Base-by-base conservation (phyloP, 1,284 basidiomycete species). In the Leccinum angustisporum region DNA sequence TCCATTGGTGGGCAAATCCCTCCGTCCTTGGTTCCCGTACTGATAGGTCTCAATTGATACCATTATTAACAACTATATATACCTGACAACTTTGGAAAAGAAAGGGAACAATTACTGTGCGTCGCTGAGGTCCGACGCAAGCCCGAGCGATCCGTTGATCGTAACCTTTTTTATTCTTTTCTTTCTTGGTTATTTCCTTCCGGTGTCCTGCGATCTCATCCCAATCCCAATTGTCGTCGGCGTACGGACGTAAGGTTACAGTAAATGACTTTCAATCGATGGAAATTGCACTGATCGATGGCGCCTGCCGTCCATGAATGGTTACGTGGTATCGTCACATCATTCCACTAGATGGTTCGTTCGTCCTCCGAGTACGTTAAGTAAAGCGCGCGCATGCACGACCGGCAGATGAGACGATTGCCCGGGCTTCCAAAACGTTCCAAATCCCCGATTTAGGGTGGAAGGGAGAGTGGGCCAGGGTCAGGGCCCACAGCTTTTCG, bases 241-340 rank as follows among this genome's bases (percentile, higher is more conserved):
- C 53, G 62, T 30, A 62, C 65, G 68, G 68, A 68, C 57, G 61
- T 66, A 53, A 50, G 13, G 14, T 51, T 14, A 38, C 1, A 16
- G 36, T 38, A 27, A 27, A 16, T 27, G 48, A 9, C 48, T 6
- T 60, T 61, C 60, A 58, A 70, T 70, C 61, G 40, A 57, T 58
- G 50, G 61, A 5, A 60, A 67, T 70, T 70, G 31, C 34, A 61
- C 59, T 59, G 58, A 70, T 72, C 65, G 67, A 69, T 69, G 7
- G 62, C 57, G 30, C 34, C n/a, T 62, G 57, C 59, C 8, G 43
- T 46, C 67, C 50, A 30, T 55, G 67, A 69, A 59, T 13, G 60
- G 68, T 27, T 27, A 51, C 25, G 14, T 50, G 48, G 48, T 27
- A 48, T 48, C 21, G 21, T 25, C 46, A 25, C 2, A 57, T 53